phyloP scores from a whole-genome alignment of 768 basidiomycete genomes.

The Cystofilobasidium ferigula region DNA sequence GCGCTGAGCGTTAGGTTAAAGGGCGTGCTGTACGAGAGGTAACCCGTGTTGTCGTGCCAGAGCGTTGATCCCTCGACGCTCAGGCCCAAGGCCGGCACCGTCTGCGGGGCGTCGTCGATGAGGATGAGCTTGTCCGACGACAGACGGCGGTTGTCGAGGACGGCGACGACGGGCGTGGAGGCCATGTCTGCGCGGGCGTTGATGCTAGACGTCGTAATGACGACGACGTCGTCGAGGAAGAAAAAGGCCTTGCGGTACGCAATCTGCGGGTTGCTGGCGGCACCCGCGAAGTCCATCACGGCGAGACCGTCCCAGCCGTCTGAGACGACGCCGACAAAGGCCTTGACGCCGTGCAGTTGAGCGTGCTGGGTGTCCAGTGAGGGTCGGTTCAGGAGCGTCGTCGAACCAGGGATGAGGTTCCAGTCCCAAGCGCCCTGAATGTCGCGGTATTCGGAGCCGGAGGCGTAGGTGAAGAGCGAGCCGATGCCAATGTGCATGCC shows the following conservation, averaged over 20 bases:
- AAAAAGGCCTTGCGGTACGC: conserved; percentile 62
- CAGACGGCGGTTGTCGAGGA: conserved; percentile 55
- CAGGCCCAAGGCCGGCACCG: conserved; percentile 26
- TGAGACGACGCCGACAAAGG: conserved; percentile 58
- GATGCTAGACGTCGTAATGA: conserved; percentile 52
- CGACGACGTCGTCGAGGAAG: conserved; percentile 54
- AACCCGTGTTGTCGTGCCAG: conserved; percentile 61
- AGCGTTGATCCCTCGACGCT: conserved; percentile 41
- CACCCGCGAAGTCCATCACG: conserved; percentile 59
- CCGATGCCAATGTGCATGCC: conserved; percentile 65
- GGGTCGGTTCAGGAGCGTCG: conserved; percentile 53
- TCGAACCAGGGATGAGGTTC: conserved; percentile 64
- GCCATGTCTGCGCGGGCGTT: conserved; percentile 38
- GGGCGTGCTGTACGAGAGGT: conserved; percentile 41
- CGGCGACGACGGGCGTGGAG: conserved; percentile 48
- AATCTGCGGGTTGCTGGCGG: conserved; percentile 45
- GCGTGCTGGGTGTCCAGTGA: conserved; percentile 45
- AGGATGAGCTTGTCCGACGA: conserved; percentile 39
- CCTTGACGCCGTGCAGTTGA: conserved; percentile 44
- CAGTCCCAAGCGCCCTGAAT: conserved; percentile 65
- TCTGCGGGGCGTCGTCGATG: conserved; percentile 39
- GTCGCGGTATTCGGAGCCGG: conserved; percentile 61
- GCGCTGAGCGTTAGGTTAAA: conserved; percentile 40
- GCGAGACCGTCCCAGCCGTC: conserved; percentile 50
- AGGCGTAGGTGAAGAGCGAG: conserved; percentile 52